A percentile compares a stretch with the other conserved stretches of the same genome.
phyloP scores from a whole-genome alignment of 225 moss, liverwort and hornwort species.

The Rhytidiadelphus loreus region DNA sequence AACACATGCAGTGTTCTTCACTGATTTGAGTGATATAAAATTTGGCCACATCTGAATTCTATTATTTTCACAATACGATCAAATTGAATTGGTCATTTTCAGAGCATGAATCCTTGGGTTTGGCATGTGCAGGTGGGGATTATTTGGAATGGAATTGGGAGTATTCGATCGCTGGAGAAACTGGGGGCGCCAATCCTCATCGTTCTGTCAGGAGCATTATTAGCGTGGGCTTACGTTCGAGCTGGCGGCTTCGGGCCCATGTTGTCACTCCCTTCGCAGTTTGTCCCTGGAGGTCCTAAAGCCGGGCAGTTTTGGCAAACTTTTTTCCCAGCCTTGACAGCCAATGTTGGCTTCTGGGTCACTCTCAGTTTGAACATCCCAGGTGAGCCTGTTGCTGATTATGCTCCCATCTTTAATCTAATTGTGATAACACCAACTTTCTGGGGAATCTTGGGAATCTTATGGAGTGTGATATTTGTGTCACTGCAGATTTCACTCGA shows the following conservation, averaged over 20 bases:
- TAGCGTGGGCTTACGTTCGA: constrained; percentile 53
- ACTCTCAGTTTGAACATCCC: constrained; percentile 82
- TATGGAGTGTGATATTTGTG: not conserved
- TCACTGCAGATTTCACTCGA: constrained; percentile 73
- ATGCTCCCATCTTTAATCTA: not conserved
- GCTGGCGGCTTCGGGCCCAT: constrained; percentile 86
- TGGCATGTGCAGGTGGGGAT: constrained; percentile 50
- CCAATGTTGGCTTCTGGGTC: constrained; percentile 81
- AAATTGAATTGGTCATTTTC: not conserved
- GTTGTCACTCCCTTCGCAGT: constrained; percentile 72
- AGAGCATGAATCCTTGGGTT: not conserved
- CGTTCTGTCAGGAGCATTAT: constrained; percentile 48
- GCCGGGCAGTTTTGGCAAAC: constrained; percentile 76
- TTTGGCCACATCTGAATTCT: not conserved
- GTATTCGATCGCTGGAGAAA: constrained; percentile 75
- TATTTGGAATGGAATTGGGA: constrained; percentile 78
- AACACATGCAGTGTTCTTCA: not conserved
- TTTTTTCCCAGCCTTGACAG: constrained; percentile 82
- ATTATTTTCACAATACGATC: not conserved
- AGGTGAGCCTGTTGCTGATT: constrained; percentile 25
- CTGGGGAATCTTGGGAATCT: not conserved
- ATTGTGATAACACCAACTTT: not conserved
- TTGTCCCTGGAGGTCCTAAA: constrained; percentile 61
- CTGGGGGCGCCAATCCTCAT: constrained; percentile 71
- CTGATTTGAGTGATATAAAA: not conserved